A percentile compares a stretch with the other conserved stretches of the same genome.
These are phyloP conservation scores for Cladosporium sp. DNA, from an alignment of 2,329 filamentous ascomycete species.

Conservation along the genomic window DNA sequence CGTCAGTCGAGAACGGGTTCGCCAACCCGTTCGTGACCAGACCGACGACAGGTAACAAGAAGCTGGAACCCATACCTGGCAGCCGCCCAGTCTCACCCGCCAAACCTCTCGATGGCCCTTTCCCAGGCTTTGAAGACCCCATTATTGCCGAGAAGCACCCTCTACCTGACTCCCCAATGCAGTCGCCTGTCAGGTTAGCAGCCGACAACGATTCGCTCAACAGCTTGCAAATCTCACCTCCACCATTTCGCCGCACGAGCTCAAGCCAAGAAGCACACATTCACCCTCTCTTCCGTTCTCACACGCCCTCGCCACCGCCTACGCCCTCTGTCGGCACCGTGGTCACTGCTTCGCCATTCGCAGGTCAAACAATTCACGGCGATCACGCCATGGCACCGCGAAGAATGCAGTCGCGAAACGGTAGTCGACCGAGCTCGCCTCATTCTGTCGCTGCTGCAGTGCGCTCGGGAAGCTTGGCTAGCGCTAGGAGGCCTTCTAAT, in stretches of 20 bases:
- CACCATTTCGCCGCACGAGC: neutral
- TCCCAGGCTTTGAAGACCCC: slow-evolving; percentile 23
- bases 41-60: slow-evolving; percentile 34
- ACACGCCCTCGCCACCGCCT: slow-evolving; percentile 63
- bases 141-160: slow-evolving; percentile 11
- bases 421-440: slow-evolving; percentile 14
- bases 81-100: slow-evolving; percentile 64
- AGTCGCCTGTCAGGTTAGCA: slow-evolving; percentile 5
- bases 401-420: slow-evolving; percentile 20
- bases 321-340: slow-evolving; percentile 64
- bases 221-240: neutral
- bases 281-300: slow-evolving; percentile 70
- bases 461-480: slow-evolving; percentile 4
- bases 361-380: slow-evolving; percentile 55
- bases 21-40: slow-evolving; percentile 51
- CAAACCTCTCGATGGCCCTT: slow-evolving; percentile 52
- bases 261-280: slow-evolving; percentile 61
- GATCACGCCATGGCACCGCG: slow-evolving; percentile 22
- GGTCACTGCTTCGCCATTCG: slow-evolving; percentile 65
- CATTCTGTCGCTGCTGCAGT: neutral
- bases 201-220: neutral
- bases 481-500: neutral
- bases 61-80: slow-evolving; percentile 67
- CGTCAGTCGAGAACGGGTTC: slow-evolving; percentile 59
- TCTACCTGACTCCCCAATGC: slow-evolving; percentile 17